phyloP scores from a whole-genome alignment of 2,329 filamentous ascomycete species.

The Lecanicillium sp. region DNA sequence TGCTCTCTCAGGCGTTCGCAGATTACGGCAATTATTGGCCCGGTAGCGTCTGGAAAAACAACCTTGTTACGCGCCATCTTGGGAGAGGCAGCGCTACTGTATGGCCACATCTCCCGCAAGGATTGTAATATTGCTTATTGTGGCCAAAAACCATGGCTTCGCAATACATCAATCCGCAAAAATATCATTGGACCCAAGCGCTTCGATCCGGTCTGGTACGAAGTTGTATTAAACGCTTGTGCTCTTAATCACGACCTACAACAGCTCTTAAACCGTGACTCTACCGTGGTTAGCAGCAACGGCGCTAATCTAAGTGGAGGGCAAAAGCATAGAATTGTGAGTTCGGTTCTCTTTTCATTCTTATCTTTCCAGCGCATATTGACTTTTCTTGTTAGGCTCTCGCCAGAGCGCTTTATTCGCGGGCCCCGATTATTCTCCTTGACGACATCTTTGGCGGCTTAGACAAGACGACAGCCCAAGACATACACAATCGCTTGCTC shows the following conservation, averaged over 20 bases:
- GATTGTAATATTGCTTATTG: background rate
- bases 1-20: background rate
- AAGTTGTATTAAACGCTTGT: slow-evolving; percentile 1
- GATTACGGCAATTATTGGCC: background rate
- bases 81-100: background rate
- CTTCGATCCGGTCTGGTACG: slow-evolving; percentile 5
- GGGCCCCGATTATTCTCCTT: slow-evolving; percentile 2
- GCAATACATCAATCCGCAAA: background rate
- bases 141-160: slow-evolving; percentile 1
- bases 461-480: too few relatives aligned
- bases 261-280: background rate
- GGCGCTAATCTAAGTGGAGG: slow-evolving; percentile 3
- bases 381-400: slow-evolving; percentile 4
- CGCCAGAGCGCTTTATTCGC: slow-evolving; percentile 7
- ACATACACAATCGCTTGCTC: too few relatives aligned
- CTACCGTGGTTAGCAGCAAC: slow-evolving; percentile 1
- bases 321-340: background rate
- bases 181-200: slow-evolving; percentile 5
- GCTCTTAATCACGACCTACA: slow-evolving; percentile 1
- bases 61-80: background rate
- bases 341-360: background rate
- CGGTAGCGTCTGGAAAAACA: slow-evolving; percentile 1
- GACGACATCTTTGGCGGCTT: slow-evolving; percentile 10
- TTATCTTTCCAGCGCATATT: too few relatives aligned
- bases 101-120: background rate